Base-by-base conservation (phyloP, 306 rosid species). In the Pyrus bretschneideri region DNA sequence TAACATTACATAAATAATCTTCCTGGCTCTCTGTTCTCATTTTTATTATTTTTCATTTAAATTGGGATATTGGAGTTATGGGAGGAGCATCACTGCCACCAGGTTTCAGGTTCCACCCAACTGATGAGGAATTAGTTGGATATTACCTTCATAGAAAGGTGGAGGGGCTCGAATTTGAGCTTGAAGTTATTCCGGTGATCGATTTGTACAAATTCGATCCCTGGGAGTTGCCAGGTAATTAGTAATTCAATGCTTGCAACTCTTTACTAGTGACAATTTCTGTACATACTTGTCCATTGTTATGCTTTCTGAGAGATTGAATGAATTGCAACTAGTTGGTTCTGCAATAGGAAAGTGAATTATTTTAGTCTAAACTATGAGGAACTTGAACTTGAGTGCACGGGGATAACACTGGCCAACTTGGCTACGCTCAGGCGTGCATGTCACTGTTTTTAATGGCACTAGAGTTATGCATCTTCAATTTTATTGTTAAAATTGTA, bases 121-220 rank as follows among this genome's bases (percentile, higher is more conserved):
- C 96, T 9, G 98, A 93, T 78, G 97, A 87, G 72, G 98, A 93
- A 74, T 45, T 93, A 79, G 86, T 93, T 59, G 96, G 90, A 49
- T 93, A 93, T 78, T 93, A 93, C 83, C 89, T 93, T 11, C 85
- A 82, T 71, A 91, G 98, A 72, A 93, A 93, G 75, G 90, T 91
- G 42, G 89, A 89, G 49, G 90, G 93, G 18, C 96, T 89, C 35
- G 81, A 89, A 78, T 88, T 93, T 72, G 98, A 93, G 84, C 97
- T 93, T 54, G 98, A 93, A 83, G 97, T 93, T 40, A 89, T 93
- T 49, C 98, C 96, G 1, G 96, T 85, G 14, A 83, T 93, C 78
- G 97, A 93, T 76, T 87, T 93, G 84, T 91, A 93, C 89, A 93
- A 91, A 76, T 91, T 87, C 55, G 98, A 93, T 63, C 98, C 98